Conservation (phyloP, 2,329 filamentous ascomycete genomes). For the Curvularia hawaiiensis region DNA sequence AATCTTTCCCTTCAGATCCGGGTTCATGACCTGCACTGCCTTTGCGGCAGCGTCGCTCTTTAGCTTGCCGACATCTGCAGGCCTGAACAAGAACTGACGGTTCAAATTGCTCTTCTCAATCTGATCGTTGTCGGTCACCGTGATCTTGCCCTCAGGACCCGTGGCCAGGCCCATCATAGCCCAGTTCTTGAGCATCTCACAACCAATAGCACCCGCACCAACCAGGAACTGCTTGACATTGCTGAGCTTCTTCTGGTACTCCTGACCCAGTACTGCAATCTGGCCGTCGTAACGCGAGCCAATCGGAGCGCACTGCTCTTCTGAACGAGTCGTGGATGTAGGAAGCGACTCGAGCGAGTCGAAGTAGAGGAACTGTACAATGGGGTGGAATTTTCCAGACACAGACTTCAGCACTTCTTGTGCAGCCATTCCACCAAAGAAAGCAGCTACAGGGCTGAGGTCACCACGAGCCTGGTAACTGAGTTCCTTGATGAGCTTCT, state of each 20-base stretch:
- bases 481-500: slow-evolving; percentile 90
- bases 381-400: slow-evolving; percentile 96
- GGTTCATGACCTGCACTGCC: slow-evolving; percentile 95
- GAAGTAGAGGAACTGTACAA: slow-evolving; percentile 95
- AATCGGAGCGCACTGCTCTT: slow-evolving; percentile 84
- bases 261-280: slow-evolving; percentile 91
- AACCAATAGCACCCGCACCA: slow-evolving; percentile 94
- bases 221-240: slow-evolving; percentile 94
- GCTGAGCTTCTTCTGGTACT: slow-evolving; percentile 91
- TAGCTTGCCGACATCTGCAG: slow-evolving; percentile 90
- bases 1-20: slow-evolving; percentile 86
- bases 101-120: slow-evolving; percentile 99
- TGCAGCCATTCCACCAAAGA: slow-evolving; percentile 91
- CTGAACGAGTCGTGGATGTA: slow-evolving; percentile 72
- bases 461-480: slow-evolving; percentile 95
- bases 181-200: slow-evolving; percentile 99
- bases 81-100: slow-evolving; percentile 92
- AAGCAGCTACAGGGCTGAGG: slow-evolving; percentile 87
- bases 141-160: slow-evolving; percentile 86
- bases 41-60: slow-evolving; percentile 94
- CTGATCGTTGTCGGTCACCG: slow-evolving; percentile 95
- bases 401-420: slow-evolving; percentile 97
- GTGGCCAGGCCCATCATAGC: slow-evolving; percentile 96
- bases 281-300: slow-evolving; percentile 94
- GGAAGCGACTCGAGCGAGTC: slow-evolving; percentile 97